Base-by-base conservation (phyloP, 2,329 filamentous ascomycete species). In the Hypoxylon sp. region DNA sequence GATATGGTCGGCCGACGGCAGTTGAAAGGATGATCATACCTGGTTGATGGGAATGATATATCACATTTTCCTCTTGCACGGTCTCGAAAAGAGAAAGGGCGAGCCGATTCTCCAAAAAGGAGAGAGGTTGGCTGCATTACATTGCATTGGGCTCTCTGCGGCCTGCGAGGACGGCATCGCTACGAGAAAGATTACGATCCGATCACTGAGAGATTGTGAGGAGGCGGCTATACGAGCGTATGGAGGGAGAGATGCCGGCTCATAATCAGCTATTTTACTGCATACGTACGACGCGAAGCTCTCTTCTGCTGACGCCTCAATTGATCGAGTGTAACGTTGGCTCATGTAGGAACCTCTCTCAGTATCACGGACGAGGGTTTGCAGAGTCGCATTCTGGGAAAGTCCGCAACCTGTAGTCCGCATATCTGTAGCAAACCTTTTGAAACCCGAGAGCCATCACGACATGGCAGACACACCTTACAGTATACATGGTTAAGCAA, bases 21-120 rank as follows among this genome's bases (percentile, higher is more conserved):
- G 42, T 48, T 37, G 23, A 18, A 26, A 47, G 49, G 26, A 46
- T 21, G 50, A 56, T 52, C 35, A 35, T 55, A 55, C 59, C 59
- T 55, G 59, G 59, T 62, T 53, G 27, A 58, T 55, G 59, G 59
- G 51, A 58, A 62, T 58, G 58, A 62, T 57, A 58, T 42, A 50
- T 63, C 50, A 52, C 13, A 58, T 31, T n/a, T n/a, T n/a, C n/a
- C n/a, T n/a, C n/a, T n/a, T n/a, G n/a, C n/a, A n/a, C n/a, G n/a
- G n/a, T n/a, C n/a, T 58, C 37, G 20, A 55, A n/a, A 53, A 10
- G 43, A 49, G 18, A 42, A 26, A 43, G 13, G 37, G 46, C 21
- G 24, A 47, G 31, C 42, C 15, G n/a, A 23, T 11, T 31, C 47
- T 38, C 26, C 33, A 20, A 50, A 50, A 5, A n/a, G n/a, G n/a